Evolutionary conservation across 139 green algal species (phyloP).

Genomic region (Trebouxia sp.): DNA sequence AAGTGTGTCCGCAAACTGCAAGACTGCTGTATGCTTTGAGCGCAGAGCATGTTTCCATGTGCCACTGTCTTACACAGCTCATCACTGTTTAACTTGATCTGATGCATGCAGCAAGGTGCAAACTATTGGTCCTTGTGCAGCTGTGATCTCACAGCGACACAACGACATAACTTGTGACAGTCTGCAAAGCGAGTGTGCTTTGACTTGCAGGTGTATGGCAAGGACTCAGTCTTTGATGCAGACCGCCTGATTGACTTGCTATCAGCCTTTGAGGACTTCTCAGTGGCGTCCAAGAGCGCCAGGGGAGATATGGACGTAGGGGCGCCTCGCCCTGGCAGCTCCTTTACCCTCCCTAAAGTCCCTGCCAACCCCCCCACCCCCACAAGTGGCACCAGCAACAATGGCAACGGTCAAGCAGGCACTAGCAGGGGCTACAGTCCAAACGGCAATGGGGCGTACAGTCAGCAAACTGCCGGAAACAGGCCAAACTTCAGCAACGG

Average conservation of each 20-base stretch:
- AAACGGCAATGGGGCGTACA: neutral
- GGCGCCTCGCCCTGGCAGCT: neutral
- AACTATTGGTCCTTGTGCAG: no score
- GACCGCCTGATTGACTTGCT: conserved; percentile 97
- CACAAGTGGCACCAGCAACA: neutral
- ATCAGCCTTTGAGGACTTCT: conserved; percentile 93
- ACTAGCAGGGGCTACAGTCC: neutral
- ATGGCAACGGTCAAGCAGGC: neutral
- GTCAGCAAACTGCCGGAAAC: neutral
- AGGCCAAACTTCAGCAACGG: no score
- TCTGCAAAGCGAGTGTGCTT: neutral
- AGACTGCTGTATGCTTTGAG: no score
- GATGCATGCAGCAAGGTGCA: no score
- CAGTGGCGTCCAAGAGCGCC: conserved; percentile 55
- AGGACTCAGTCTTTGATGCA: conserved; percentile 67
- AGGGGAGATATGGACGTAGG: conserved; percentile 42
- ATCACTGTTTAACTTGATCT: no score
- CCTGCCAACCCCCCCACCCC: neutral
- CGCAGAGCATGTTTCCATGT: no score
- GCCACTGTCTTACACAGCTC: no score
- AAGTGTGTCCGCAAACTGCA: no score
- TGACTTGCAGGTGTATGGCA: conserved; percentile 48
- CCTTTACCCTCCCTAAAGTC: neutral
- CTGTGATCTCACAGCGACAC: no score
- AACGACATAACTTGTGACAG: neutral